Conservation (phyloP, 1,284 basidiomycete genomes). For the Omphalotus olearius region DNA sequence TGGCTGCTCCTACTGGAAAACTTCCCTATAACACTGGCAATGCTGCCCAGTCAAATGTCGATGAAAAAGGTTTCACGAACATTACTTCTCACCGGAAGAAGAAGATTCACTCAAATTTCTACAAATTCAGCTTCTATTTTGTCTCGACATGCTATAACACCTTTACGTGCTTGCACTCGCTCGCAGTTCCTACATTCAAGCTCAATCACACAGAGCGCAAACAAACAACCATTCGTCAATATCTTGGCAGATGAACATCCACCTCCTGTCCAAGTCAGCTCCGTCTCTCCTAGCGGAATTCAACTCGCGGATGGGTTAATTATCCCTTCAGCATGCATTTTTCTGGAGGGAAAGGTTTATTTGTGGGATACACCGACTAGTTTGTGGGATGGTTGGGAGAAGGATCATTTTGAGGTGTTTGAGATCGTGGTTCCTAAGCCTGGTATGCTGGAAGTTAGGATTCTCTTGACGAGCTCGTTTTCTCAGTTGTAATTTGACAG, state of each 20-base stretch:
- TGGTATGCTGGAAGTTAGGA: too few relatives aligned
- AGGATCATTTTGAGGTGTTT: slow-evolving; percentile 76
- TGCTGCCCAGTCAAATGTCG: too few relatives aligned
- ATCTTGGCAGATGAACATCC: slow-evolving; percentile 67
- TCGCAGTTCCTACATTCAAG: neutral
- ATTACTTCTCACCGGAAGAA: too few relatives aligned
- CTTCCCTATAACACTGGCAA: too few relatives aligned
- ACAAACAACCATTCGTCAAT: slow-evolving; percentile 46
- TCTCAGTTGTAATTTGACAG: slow-evolving; percentile 41
- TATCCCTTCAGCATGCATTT: slow-evolving; percentile 74
- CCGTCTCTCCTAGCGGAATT: slow-evolving; percentile 57
- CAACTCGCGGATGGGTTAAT: slow-evolving; percentile 73
- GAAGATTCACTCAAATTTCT: too few relatives aligned
- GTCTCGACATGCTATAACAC: neutral
- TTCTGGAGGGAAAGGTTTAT: slow-evolving; percentile 84
- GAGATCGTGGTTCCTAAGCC: slow-evolving; percentile 82
- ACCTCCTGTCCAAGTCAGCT: slow-evolving; percentile 67
- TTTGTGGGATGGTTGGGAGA: slow-evolving; percentile 63
- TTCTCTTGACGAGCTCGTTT: too few relatives aligned
- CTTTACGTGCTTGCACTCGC: neutral
- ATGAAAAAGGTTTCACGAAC: too few relatives aligned
- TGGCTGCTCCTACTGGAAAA: too few relatives aligned
- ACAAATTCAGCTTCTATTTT: too few relatives aligned
- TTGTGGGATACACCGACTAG: slow-evolving; percentile 82
- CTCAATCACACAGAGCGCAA: neutral